Percentiles rank a stretch among this genome's conserved stretches.
phyloP scores from a whole-genome alignment of 805 yeast genomes.

The Jamesozyma hellenica region DNA sequence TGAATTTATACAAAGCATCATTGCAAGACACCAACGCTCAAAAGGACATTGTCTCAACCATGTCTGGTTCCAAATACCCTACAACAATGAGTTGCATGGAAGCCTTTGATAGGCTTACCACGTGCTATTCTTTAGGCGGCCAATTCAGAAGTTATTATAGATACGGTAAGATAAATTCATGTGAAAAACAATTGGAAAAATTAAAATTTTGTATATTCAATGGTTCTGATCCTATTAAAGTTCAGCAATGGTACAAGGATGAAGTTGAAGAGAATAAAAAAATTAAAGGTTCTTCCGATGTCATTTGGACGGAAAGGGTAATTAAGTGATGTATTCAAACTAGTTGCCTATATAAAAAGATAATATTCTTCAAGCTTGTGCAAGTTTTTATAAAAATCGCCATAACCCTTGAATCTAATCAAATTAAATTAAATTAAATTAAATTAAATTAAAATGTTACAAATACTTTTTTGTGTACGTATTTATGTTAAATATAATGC shows the following conservation, averaged over 20 bases:
- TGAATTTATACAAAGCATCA: no score
- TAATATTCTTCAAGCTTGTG: no score
- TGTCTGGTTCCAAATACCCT: slow-evolving; percentile 16
- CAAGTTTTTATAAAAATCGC: no score
- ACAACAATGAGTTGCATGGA: slow-evolving; percentile 63
- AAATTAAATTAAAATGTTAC: no score
- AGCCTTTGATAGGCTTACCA: slow-evolving; percentile 77
- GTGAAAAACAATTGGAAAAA: slow-evolving; percentile 61
- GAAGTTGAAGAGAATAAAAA: slow-evolving; percentile 47
- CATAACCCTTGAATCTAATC: no score
- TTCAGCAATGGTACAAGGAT: slow-evolving; percentile 64
- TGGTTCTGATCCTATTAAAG: slow-evolving; percentile 42
- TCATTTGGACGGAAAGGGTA: slow-evolving; percentile 86
- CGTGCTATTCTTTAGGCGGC: slow-evolving; percentile 86
- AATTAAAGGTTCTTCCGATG: slow-evolving; percentile 68
- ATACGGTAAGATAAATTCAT: slow-evolving; percentile 65
- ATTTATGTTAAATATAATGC: no score
- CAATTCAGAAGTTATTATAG: slow-evolving; percentile 77
- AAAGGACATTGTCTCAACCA: no score
- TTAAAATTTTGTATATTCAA: slow-evolving; percentile 70
- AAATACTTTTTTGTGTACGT: no score
- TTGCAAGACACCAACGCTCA: no score
- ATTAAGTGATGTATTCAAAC: no score
- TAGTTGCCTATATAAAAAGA: no score
- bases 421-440: no score